Evolutionary conservation across 148 eudicot genomes (phyloP), one percentile per base, ranked within the genome.

Genomic region (Nepenthes mirabilis): DNA sequence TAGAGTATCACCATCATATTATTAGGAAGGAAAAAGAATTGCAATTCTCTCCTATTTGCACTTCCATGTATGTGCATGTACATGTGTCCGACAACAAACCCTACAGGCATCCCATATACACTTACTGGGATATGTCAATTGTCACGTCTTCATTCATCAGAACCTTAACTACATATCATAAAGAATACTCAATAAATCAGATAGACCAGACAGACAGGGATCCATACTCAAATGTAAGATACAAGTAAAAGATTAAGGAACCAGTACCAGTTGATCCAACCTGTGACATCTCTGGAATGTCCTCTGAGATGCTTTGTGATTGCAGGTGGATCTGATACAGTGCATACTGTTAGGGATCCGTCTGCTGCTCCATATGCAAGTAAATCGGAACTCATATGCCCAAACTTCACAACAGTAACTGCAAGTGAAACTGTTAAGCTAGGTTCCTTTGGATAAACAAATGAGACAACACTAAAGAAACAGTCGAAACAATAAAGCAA

Each of bases 261-360:
- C 54, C 73, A 76, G 77, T 83, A 82, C 84, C 81, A 72, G 86
- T 76, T 70, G 69, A 87, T 81, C 93, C 83, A 83, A 91, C 98
- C 98, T 85, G 98, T 85, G 85, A 93, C 96, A 76, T 88, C 98
- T 83, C 84, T 93, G 32, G 98, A 78, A 69, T 93, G 98, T 70
- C 98, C 98, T 43, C 71, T 73, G 67, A 91, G 82, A 62, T 81
- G 82, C 72, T 83, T 83, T 61, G 73, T 64, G 54, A 85, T 64
- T 65, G 82, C 75, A 70, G 96, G 85, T 64, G 98, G 79, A 45
- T 75, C 77, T 8, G 95, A 79, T 61, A 88, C 95, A 13, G 75
- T 64, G 77, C 98, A 93, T 5, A 93, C 96, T 51, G 88, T 82
- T 70, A 93, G 63, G 64, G 86, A 81, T 65, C 97, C 98, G 82